phyloP scores from a whole-genome alignment of 23 red algal genomes.

The Gracilaria vermiculophylla region DNA sequence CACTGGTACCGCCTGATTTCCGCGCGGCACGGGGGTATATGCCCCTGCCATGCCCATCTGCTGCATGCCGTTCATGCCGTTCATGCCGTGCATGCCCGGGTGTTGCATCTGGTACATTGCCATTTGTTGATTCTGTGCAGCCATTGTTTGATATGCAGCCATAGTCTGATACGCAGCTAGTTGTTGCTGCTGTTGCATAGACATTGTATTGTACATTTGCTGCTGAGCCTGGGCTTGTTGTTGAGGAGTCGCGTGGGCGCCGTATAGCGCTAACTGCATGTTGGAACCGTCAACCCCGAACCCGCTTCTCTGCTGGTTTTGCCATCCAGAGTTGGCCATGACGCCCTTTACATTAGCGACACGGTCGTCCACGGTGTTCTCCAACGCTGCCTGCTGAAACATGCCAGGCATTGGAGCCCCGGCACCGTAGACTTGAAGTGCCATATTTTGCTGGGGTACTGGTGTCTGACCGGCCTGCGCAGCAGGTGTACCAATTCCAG shows the following conservation, averaged over 20 bases:
- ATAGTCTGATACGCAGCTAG: slow-evolving; percentile 59
- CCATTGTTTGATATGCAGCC: slow-evolving; percentile 74
- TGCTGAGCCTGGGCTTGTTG: slow-evolving; percentile 59
- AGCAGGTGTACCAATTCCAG: slow-evolving; percentile 7
- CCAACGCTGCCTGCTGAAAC: slow-evolving; percentile 64
- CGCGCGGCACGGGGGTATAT: slow-evolving; percentile 41
- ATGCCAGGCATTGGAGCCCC: slow-evolving; percentile 56
- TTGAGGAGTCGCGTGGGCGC: slow-evolving; percentile 42
- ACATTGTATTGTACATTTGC: slow-evolving; percentile 76
- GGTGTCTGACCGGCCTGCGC: background rate
- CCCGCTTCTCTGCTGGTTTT: slow-evolving; percentile 44
- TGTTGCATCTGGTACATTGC: slow-evolving; percentile 69
- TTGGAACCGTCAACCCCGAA: slow-evolving; percentile 64
- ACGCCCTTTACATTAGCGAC: slow-evolving; percentile 72
- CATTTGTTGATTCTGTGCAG: slow-evolving; percentile 52
- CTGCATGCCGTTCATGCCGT: slow-evolving; percentile 43
- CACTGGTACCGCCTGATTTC: slow-evolving; percentile 60
- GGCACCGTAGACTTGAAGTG: slow-evolving; percentile 54
- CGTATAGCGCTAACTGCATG: slow-evolving; percentile 61
- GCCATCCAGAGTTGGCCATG: slow-evolving; percentile 50
- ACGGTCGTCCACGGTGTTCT: slow-evolving; percentile 75
- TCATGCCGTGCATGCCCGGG: slow-evolving; percentile 46
- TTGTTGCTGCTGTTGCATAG: slow-evolving; percentile 81
- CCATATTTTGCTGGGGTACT: slow-evolving; percentile 37
- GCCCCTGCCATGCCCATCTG: slow-evolving; percentile 61